phyloP scores from a whole-genome alignment of 257 asterid genomes.

The Echium plantagineum region DNA sequence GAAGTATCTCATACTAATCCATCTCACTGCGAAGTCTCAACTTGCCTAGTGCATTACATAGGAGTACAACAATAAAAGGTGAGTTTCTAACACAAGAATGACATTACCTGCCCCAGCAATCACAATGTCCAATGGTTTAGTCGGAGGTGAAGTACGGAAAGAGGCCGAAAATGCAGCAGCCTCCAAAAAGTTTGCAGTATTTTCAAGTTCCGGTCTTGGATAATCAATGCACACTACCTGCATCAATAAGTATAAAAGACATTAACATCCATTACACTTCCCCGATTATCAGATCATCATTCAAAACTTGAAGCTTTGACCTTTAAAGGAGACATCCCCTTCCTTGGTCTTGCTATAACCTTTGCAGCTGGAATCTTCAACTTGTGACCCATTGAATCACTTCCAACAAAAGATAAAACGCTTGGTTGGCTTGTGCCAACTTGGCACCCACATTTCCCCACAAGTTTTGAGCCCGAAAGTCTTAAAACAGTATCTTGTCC shows the following conservation, averaged over 20 bases:
- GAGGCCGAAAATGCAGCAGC: slow-evolving; percentile 76
- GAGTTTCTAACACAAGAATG: too few relatives aligned
- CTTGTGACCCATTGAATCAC: slow-evolving; percentile 50
- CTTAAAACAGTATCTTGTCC: slow-evolving; percentile 30
- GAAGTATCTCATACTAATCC: too few relatives aligned
- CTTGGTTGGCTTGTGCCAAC: slow-evolving; percentile 20
- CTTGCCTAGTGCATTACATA: background rate
- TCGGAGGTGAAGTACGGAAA: slow-evolving; percentile 55
- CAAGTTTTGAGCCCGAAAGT: slow-evolving; percentile 7
- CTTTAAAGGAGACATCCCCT: slow-evolving; percentile 35
- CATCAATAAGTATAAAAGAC: slow-evolving; percentile 10
- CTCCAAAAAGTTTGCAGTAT: slow-evolving; percentile 70
- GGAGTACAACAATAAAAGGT: too few relatives aligned
- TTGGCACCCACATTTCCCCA: slow-evolving; percentile 22
- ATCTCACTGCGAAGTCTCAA: background rate
- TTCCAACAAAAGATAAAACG: slow-evolving; percentile 37
- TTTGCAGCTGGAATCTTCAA: slow-evolving; percentile 29
- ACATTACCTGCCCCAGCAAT: slow-evolving; percentile 90
- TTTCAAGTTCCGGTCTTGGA: slow-evolving; percentile 79
- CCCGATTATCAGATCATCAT: slow-evolving; percentile 1
- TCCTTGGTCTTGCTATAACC: slow-evolving; percentile 21
- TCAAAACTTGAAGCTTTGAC: slow-evolving; percentile 30
- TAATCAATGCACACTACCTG: slow-evolving; percentile 89
- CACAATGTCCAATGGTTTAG: slow-evolving; percentile 66
- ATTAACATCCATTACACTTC: slow-evolving; percentile 17